These are phyloP conservation scores for Penicillium goetzii DNA, from an alignment of 495 filamentous ascomycete species.

Conservation along the genomic window DNA sequence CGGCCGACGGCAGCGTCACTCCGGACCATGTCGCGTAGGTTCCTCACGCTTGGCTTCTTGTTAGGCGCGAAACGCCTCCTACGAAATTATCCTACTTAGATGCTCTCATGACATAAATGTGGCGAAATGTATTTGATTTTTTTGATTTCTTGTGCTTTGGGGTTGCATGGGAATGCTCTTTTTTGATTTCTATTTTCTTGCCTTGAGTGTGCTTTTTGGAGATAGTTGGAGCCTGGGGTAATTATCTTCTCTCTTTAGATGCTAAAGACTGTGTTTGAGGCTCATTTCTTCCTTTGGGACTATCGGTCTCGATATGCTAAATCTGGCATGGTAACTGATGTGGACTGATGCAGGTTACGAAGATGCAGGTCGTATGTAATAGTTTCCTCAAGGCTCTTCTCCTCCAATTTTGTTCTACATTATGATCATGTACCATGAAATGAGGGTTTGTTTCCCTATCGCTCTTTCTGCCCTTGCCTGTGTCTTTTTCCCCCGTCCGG, in stretches of 20 bases:
- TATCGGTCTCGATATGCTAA: too few relatives aligned
- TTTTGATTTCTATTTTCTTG: not conserved
- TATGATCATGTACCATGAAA: too few relatives aligned
- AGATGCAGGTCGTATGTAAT: not conserved
- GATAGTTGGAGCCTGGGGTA: not conserved
- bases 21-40: constrained; percentile 12
- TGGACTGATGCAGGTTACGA: not conserved
- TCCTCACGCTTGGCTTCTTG: not conserved
- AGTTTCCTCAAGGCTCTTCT: too few relatives aligned
- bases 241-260: constrained; percentile 11
- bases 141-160: constrained; percentile 13
- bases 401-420: too few relatives aligned
- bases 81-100: constrained; percentile 29
- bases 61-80: constrained; percentile 5
- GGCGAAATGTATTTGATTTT: constrained; percentile 37
- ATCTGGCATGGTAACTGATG: not conserved
- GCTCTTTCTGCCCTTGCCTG: too few relatives aligned
- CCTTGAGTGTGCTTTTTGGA: not conserved
- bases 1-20: constrained; percentile 19
- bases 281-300: not conserved
- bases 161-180: constrained; percentile 18
- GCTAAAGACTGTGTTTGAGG: not conserved
- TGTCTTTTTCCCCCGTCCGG: too few relatives aligned
- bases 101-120: constrained; percentile 35
- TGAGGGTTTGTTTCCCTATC: too few relatives aligned